phyloP scores from a whole-genome alignment of 768 basidiomycete species.

The Albatrellus ellisii region DNA sequence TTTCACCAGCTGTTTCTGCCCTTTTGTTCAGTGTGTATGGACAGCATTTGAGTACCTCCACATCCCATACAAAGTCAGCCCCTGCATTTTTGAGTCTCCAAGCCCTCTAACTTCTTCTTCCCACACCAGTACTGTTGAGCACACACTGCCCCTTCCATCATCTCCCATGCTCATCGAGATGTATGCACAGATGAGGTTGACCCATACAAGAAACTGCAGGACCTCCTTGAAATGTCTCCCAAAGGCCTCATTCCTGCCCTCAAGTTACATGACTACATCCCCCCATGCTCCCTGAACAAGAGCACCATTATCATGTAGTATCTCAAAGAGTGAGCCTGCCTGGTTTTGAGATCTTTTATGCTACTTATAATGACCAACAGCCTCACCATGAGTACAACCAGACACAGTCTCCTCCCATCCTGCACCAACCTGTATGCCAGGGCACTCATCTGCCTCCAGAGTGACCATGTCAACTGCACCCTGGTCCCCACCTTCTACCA shows the following conservation, averaged over 20 bases:
- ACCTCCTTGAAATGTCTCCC: constrained; percentile 69
- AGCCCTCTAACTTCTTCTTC: too few relatives aligned
- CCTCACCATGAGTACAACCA: constrained; percentile 34
- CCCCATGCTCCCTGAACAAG: constrained; percentile 58
- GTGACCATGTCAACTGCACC: constrained; percentile 50
- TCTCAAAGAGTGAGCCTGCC: constrained; percentile 46
- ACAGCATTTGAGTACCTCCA: constrained; percentile 55
- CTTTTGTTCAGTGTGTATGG: constrained; percentile 79
- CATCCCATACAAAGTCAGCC: constrained; percentile 56
- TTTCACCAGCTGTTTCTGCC: constrained; percentile 66
- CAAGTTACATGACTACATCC: constrained; percentile 36
- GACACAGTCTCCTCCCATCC: constrained; percentile 44
- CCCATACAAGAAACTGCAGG: constrained; percentile 70
- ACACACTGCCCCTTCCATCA: too few relatives aligned
- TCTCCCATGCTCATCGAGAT: too few relatives aligned
- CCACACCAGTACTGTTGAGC: constrained; percentile 2
- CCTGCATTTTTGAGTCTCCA: too few relatives aligned
- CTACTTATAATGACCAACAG: constrained; percentile 18
- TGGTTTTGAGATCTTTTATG: neutral
- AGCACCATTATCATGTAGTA: constrained; percentile 72
- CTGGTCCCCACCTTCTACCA: constrained; percentile 65
- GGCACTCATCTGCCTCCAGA: constrained; percentile 52
- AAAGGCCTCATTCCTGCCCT: constrained; percentile 72
- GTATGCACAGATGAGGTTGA: constrained; percentile 73
- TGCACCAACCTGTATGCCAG: constrained; percentile 49